Evolutionary conservation across 768 basidiomycete genomes (phyloP).

Genomic region (Leccinum imitatum): DNA sequence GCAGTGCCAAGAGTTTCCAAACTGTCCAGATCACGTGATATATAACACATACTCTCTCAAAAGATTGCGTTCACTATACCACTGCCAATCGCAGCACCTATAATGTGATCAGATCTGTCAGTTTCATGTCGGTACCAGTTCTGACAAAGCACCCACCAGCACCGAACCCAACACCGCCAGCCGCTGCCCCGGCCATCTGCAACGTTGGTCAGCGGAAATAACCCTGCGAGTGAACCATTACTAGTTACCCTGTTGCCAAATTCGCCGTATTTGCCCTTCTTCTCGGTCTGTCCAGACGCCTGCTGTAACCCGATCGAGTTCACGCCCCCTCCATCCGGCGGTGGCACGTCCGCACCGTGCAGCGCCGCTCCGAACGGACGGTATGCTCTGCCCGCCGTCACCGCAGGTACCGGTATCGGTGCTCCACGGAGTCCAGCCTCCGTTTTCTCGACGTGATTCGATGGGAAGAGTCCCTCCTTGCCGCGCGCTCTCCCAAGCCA

Average conservation of each 20-base stretch:
- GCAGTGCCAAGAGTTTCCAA: neutral
- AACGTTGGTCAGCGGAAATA: constrained; percentile 21
- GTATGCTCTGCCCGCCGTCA: constrained; percentile 23
- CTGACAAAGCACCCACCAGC: constrained; percentile 47
- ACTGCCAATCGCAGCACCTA: constrained; percentile 52
- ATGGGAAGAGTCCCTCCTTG: constrained; percentile 74
- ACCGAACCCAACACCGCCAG: constrained; percentile 75
- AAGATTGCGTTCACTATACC: constrained; percentile 51
- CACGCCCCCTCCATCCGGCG: constrained; percentile 25
- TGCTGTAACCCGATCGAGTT: constrained; percentile 34
- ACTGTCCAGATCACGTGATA: constrained; percentile 23
- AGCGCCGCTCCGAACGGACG: constrained; percentile 39
- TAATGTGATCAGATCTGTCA: constrained; percentile 12
- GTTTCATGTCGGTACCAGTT: neutral
- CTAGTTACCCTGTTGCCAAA: constrained; percentile 56
- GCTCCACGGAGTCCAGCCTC: constrained; percentile 4
- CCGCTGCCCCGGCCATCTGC: constrained; percentile 58
- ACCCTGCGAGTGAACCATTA: neutral
- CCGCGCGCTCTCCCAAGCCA: constrained; percentile 73
- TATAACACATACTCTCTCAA: constrained; percentile 19
- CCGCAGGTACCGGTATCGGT: neutral
- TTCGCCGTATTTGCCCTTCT: constrained; percentile 58
- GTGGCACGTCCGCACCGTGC: constrained; percentile 35
- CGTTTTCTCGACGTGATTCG: constrained; percentile 68
- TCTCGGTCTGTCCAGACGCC: constrained; percentile 34